Evolutionary conservation across 2,329 filamentous ascomycete genomes (phyloP).

Genomic region (Berkeleyomyces rouxiae): DNA sequence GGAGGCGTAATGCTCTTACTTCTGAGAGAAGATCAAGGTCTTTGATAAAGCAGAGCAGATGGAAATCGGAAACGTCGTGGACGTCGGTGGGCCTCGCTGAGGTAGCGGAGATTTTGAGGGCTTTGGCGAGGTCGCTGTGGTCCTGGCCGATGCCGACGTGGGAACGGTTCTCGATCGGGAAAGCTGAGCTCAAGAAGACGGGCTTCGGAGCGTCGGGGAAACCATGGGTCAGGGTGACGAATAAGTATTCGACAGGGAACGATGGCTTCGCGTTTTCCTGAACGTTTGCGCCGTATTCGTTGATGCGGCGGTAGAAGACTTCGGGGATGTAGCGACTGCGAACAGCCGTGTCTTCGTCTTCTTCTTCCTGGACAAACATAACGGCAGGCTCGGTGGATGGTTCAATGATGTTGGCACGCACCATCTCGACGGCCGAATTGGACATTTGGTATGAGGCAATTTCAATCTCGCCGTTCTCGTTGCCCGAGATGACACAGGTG

Average conservation of each 20-base stretch:
- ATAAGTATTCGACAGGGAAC: constrained; percentile 91
- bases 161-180: constrained; percentile 85
- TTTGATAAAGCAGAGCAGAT: constrained; percentile 76
- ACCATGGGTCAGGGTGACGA: constrained; percentile 90
- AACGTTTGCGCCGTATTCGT: constrained; percentile 91
- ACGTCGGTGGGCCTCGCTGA: constrained; percentile 28
- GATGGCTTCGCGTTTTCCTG: constrained; percentile 94
- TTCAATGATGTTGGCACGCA: constrained; percentile 83
- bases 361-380: constrained; percentile 88
- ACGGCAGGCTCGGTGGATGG: constrained; percentile 81
- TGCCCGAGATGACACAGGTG: constrained; percentile 87
- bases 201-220: constrained; percentile 73
- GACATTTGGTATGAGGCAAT: constrained; percentile 90
- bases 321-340: constrained; percentile 84
- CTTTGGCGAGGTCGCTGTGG: constrained; percentile 47
- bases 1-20: constrained; percentile 31
- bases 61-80: constrained; percentile 74
- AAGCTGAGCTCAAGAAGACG: constrained; percentile 55
- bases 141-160: constrained; percentile 77
- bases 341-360: constrained; percentile 33
- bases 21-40: constrained; percentile 67
- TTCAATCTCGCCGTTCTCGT: constrained; percentile 72
- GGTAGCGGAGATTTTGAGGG: constrained; percentile 41
- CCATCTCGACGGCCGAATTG: constrained; percentile 93
- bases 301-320: constrained; percentile 88